phyloP scores from a whole-genome alignment of 192 early-diverging fungal genomes.

The Physocladia obscura region DNA sequence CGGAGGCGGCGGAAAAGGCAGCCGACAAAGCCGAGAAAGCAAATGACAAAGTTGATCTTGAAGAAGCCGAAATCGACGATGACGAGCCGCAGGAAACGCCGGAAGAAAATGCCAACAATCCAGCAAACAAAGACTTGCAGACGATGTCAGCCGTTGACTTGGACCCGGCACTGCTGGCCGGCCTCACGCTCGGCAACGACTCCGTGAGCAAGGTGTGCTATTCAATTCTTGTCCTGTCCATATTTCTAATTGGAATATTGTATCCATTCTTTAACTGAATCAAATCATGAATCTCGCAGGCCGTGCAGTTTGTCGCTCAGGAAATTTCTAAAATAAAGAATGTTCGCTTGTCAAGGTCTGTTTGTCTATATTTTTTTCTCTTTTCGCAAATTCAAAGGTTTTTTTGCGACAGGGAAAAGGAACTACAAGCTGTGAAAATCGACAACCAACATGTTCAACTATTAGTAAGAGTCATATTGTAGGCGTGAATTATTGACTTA shows the following conservation, averaged over 20 bases:
- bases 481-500: too few relatives aligned
- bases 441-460: constrained; percentile 5
- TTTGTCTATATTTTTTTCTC: background rate
- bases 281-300: background rate
- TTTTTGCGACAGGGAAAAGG: constrained; percentile 10
- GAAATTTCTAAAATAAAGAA: background rate
- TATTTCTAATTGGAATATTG: background rate
- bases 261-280: background rate
- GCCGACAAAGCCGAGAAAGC: background rate
- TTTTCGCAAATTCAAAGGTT: background rate
- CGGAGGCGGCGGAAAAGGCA: background rate
- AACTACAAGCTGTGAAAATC: constrained; percentile 2
- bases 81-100: constrained; percentile 25
- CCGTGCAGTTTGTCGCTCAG: background rate
- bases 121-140: constrained; percentile 27
- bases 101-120: too few relatives aligned
- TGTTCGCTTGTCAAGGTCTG: background rate
- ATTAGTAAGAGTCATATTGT: too few relatives aligned
- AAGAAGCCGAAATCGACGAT: constrained; percentile 8
- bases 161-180: background rate
- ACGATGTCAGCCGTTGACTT: background rate
- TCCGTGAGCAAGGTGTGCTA: constrained; percentile 2
- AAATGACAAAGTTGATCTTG: background rate
- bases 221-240: background rate
- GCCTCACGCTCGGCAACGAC: background rate